Percentiles rank a stretch among this genome's conserved stretches.
Evolutionary conservation across 1,139 yeast species (phyloP).

Genomic region (Debaryomyces coudertii): DNA sequence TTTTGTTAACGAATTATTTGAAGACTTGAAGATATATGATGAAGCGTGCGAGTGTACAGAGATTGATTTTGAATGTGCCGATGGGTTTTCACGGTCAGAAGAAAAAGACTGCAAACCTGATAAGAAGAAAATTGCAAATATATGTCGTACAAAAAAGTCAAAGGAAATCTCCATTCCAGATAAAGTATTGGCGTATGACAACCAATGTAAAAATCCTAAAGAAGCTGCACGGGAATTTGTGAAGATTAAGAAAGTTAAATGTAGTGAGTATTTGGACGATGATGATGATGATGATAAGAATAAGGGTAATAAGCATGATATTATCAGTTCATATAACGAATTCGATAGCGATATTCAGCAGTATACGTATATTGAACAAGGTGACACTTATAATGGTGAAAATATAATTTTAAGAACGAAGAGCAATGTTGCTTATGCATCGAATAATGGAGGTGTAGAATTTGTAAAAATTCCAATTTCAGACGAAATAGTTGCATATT

Average conservation of each 20-base stretch:
- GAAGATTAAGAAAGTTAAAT: slow-evolving; percentile 29
- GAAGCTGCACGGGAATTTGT: slow-evolving; percentile 31
- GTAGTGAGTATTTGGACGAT: slow-evolving; percentile 36
- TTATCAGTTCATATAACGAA: slow-evolving; percentile 22
- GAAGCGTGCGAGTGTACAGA: slow-evolving; percentile 69
- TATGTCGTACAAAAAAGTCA: slow-evolving; percentile 28
- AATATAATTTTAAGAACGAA: slow-evolving; percentile 69
- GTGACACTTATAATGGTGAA: slow-evolving; percentile 55
- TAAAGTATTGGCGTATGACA: slow-evolving; percentile 51
- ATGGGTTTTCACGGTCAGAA: slow-evolving; percentile 50
- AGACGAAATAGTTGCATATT: slow-evolving; percentile 56
- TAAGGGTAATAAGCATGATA: slow-evolving; percentile 25
- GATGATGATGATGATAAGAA: slow-evolving; percentile 33
- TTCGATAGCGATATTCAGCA: slow-evolving; percentile 52
- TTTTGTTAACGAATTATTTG: slow-evolving; percentile 61
- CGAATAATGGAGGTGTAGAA: slow-evolving; percentile 76
- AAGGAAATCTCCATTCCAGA: slow-evolving; percentile 34
- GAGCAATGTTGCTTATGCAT: slow-evolving; percentile 55
- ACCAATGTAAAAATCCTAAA: slow-evolving; percentile 46
- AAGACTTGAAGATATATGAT: slow-evolving; percentile 58
- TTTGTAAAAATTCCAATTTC: slow-evolving; percentile 54
- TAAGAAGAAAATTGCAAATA: slow-evolving; percentile 26
- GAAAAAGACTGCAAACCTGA: slow-evolving; percentile 62
- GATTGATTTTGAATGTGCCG: slow-evolving; percentile 73
- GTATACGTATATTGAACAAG: slow-evolving; percentile 60